Evolutionary conservation across 2,329 filamentous ascomycete species (phyloP).

Genomic region (Penicillium sp.): DNA sequence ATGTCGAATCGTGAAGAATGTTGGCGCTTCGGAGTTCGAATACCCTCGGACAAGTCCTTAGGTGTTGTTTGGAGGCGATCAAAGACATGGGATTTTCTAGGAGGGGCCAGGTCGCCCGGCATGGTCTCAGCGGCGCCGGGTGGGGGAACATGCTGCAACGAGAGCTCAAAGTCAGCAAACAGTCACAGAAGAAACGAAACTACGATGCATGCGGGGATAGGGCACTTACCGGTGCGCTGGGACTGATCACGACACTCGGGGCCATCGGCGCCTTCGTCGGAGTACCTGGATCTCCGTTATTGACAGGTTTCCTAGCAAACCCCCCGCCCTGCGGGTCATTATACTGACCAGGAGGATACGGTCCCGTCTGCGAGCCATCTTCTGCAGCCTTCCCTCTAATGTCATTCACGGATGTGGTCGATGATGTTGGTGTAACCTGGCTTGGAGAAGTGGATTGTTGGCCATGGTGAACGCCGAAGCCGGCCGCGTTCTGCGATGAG

Average conservation of each 20-base stretch:
- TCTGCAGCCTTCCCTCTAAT: constrained; percentile 75
- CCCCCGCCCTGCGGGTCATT: constrained; percentile 43
- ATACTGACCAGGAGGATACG: constrained; percentile 42
- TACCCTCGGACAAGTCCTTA: constrained; percentile 93
- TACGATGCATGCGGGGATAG: constrained; percentile 2
- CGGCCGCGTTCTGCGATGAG: constrained; percentile 73
- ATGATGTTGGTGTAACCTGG: constrained; percentile 81
- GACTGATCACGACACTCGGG: constrained; percentile 92
- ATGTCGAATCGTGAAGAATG: constrained; percentile 98
- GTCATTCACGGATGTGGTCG: constrained; percentile 84
- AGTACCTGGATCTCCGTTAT: constrained; percentile 60
- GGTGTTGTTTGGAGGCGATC: constrained; percentile 90
- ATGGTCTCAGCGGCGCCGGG: constrained; percentile 96
- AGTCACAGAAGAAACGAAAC: neutral
- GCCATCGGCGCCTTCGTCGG: constrained; percentile 69
- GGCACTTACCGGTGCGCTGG: constrained; percentile 78
- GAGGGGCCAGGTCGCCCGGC: constrained; percentile 94
- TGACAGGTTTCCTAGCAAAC: constrained; percentile 39
- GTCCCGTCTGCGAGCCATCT: constrained; percentile 40
- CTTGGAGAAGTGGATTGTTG: constrained; percentile 66
- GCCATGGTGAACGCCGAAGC: constrained; percentile 49
- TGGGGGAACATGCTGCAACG: constrained; percentile 78
- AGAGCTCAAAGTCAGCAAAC: neutral
- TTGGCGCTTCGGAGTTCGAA: constrained; percentile 93
- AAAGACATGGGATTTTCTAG: constrained; percentile 90